These are phyloP conservation scores for Crataegus laevigata DNA, from an alignment of 306 rosid genomes.

Conservation along the genomic window DNA sequence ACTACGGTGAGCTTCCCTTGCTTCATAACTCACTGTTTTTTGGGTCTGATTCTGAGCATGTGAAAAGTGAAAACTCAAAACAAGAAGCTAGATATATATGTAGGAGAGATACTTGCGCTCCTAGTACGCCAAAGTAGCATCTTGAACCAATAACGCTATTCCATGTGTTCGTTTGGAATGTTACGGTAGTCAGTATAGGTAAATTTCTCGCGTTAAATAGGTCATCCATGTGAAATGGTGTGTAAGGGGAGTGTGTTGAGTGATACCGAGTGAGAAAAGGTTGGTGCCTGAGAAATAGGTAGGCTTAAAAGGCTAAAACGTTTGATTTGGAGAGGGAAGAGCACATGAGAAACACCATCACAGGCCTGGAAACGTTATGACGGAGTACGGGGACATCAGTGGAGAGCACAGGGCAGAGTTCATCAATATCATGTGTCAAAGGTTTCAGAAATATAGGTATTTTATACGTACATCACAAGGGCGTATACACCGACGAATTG, in stretches of 20 bases:
- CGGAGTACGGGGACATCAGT: too few species aligned
- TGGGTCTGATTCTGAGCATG: not conserved
- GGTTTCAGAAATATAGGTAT: not conserved
- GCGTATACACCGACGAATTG: not conserved
- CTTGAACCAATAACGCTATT: too few species aligned
- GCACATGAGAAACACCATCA: conserved; percentile 1
- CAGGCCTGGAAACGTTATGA: not conserved
- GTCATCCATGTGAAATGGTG: not conserved
- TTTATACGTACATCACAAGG: not conserved
- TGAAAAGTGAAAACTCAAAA: not conserved
- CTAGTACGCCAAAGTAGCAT: too few species aligned
- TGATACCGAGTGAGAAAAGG: not conserved
- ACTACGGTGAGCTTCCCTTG: conserved; percentile 13
- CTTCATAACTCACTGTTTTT: not conserved
- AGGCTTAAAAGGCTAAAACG: not conserved
- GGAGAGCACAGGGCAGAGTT: not conserved
- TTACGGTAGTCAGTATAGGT: too few species aligned
- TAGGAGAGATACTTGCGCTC: too few species aligned
- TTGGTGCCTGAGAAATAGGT: not conserved
- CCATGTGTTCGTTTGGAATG: too few species aligned
- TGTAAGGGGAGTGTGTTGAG: not conserved
- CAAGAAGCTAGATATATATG: not conserved
- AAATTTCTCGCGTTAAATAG: not conserved
- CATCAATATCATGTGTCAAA: conserved; percentile 9
- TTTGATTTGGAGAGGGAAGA: not conserved